Base-by-base conservation (phyloP, 495 filamentous ascomycete species). In the Aspergillus baeticus region DNA sequence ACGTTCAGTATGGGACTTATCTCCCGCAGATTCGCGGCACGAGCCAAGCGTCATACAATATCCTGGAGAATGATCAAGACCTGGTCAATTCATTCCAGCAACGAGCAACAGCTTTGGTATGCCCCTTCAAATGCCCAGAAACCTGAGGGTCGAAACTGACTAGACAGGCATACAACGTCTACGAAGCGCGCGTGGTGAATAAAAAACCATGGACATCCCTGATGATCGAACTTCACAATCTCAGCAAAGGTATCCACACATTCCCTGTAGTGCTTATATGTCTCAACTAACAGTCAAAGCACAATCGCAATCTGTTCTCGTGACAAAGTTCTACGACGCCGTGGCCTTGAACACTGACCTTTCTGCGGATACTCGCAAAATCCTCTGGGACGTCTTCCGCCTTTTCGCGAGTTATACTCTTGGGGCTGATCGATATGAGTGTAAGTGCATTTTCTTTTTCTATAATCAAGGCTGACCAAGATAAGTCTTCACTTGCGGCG, bases 221-320 rank as follows among this genome's bases (percentile, higher is more conserved):
- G 20, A 70, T 77, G 42, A 71, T 78, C 14, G 67, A 74, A 42
- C 63, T 78, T 5, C 74, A 79, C 47, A 69, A 71, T 41, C 63
- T 81, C 14, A 77, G 74, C 61, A 73, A 69, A 34, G 74, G 67
- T 63, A 59, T 10, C 31, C 20, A 0, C 14, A n/a, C n/a, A n/a
- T n/a, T n/a, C n/a, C n/a, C n/a, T n/a, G n/a, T n/a, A n/a, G n/a
- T n/a, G n/a, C n/a, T n/a, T n/a, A n/a, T n/a, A n/a, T n/a, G n/a
- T n/a, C n/a, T n/a, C n/a, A n/a, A n/a, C 20, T 29, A 29, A 29
- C 26, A 29, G 8, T 29, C 13, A 1, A 22, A 69, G 68, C 75
- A 10, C 74, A 78, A 64, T 79, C 77, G 0, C 69, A 80, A 57
- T 74, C 72, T 3, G 74, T 80, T 47, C 63, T 80, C 1, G 68